Percentiles rank a stretch among this genome's conserved stretches.
Evolutionary conservation across 768 basidiomycete species (phyloP).

Genomic region (Boletus coccyginus): DNA sequence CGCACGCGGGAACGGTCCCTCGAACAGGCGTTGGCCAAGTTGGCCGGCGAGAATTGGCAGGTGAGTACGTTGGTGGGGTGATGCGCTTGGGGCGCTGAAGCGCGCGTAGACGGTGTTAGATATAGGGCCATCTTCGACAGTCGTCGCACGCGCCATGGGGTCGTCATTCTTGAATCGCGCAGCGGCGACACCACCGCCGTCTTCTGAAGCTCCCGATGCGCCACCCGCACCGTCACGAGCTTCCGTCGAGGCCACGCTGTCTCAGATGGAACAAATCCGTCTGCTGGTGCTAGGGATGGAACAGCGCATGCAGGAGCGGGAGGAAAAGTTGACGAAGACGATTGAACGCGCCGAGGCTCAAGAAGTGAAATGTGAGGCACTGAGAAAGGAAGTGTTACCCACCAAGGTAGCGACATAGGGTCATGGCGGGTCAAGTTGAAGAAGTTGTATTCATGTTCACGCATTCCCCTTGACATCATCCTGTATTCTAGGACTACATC

Average conservation of each 20-base stretch:
- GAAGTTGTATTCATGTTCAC: slow-evolving; percentile 6
- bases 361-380: slow-evolving; percentile 48
- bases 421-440: neutral
- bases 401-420: slow-evolving; percentile 17
- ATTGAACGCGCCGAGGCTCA: slow-evolving; percentile 62
- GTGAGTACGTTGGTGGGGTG: slow-evolving; percentile 29
- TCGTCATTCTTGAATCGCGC: slow-evolving; percentile 26
- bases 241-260: slow-evolving; percentile 41
- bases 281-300: slow-evolving; percentile 74
- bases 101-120: slow-evolving; percentile 32
- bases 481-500: slow-evolving; percentile 24
- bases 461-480: slow-evolving; percentile 12
- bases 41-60: slow-evolving; percentile 85
- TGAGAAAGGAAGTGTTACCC: slow-evolving; percentile 40
- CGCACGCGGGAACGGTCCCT: slow-evolving; percentile 74
- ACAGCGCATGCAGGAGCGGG: slow-evolving; percentile 60
- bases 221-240: slow-evolving; percentile 19
- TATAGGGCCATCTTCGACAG: slow-evolving; percentile 32
- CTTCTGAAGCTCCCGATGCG: slow-evolving; percentile 16
- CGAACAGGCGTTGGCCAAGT: slow-evolving; percentile 65
- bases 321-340: slow-evolving; percentile 58
- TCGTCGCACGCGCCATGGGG: slow-evolving; percentile 27
- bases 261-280: slow-evolving; percentile 68
- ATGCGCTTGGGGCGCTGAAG: neutral
- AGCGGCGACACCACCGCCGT: slow-evolving; percentile 15